Evolutionary conservation across 1,139 yeast genomes (phyloP).

Genomic region (Candida tetrigidarum): DNA sequence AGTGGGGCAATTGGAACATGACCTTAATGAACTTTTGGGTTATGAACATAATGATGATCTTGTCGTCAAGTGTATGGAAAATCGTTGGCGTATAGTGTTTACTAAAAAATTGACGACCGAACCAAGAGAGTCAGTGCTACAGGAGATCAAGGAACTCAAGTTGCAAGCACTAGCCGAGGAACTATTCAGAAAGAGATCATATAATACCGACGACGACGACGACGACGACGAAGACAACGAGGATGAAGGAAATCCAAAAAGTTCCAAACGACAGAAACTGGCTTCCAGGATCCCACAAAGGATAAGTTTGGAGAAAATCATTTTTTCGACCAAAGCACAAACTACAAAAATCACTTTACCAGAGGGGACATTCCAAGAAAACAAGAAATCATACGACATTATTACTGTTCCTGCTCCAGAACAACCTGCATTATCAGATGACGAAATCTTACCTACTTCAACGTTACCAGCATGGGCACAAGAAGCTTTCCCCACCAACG

Average conservation of each 20-base stretch:
- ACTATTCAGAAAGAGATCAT: conserved; percentile 26
- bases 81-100: conserved; percentile 59
- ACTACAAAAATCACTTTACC: conserved; percentile 74
- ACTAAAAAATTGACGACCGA: conserved; percentile 44
- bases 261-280: conserved; percentile 15
- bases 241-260: no score
- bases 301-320: conserved; percentile 65
- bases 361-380: conserved; percentile 78
- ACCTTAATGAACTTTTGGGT: conserved; percentile 53
- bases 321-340: conserved; percentile 69
- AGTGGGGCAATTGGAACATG: conserved; percentile 53
- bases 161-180: conserved; percentile 31
- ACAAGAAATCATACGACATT: conserved; percentile 78
- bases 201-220: conserved; percentile 13
- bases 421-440: conserved; percentile 51
- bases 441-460: conserved; percentile 58
- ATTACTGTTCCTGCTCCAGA: conserved; percentile 80
- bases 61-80: conserved; percentile 51
- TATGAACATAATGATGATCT: conserved; percentile 52
- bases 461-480: conserved; percentile 84
- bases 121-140: conserved; percentile 34
- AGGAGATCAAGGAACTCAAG: conserved; percentile 27
- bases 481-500: conserved; percentile 70
- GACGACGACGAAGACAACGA: no score
- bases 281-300: conserved; percentile 49